These are phyloP conservation scores for Actinomortierella ambigua DNA, from an alignment of 371 early-diverging fungal genomes.

Conservation along the genomic window DNA sequence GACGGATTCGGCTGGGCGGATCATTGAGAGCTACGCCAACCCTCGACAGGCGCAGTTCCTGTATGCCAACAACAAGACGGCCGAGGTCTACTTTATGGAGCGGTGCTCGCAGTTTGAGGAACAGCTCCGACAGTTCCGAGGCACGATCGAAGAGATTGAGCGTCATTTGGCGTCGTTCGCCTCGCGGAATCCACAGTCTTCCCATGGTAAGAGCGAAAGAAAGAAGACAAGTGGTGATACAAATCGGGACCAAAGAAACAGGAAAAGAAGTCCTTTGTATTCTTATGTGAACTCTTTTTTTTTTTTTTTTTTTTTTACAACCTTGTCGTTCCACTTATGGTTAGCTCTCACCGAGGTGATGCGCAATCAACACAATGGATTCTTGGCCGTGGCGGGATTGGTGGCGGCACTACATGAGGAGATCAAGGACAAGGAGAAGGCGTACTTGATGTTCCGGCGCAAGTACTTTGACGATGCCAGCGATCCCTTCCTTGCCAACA, in stretches of 20 bases:
- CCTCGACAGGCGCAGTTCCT: constrained; percentile 34
- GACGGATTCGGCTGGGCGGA: constrained; percentile 40
- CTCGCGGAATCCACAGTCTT: constrained; percentile 20
- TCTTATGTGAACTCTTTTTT: not conserved
- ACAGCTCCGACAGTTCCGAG: constrained; percentile 34
- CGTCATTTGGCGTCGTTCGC: constrained; percentile 35
- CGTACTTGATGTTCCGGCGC: constrained; percentile 48
- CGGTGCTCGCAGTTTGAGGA: constrained; percentile 30
- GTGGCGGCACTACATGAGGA: constrained; percentile 67
- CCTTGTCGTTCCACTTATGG: not conserved
- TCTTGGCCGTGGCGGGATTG: constrained; percentile 63
- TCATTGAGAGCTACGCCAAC: constrained; percentile 37
- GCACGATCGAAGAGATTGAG: constrained; percentile 43
- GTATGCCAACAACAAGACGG: constrained; percentile 37
- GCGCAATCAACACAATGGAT: constrained; percentile 65
- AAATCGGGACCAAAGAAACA: too few species aligned
- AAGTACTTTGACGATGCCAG: constrained; percentile 51
- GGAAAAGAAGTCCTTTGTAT: too few species aligned
- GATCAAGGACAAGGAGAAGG: constrained; percentile 54
- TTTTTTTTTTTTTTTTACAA: not conserved
- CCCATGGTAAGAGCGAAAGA: constrained; percentile 21
- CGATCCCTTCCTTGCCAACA: constrained; percentile 34
- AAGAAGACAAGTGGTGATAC: not conserved
- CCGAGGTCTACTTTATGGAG: constrained; percentile 35
- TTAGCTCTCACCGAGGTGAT: constrained; percentile 61